Percentiles rank a stretch among this genome's conserved stretches.
These are phyloP conservation scores for Hanseniaspora lindneri DNA, from an alignment of 805 yeast species.

Conservation along the genomic window DNA sequence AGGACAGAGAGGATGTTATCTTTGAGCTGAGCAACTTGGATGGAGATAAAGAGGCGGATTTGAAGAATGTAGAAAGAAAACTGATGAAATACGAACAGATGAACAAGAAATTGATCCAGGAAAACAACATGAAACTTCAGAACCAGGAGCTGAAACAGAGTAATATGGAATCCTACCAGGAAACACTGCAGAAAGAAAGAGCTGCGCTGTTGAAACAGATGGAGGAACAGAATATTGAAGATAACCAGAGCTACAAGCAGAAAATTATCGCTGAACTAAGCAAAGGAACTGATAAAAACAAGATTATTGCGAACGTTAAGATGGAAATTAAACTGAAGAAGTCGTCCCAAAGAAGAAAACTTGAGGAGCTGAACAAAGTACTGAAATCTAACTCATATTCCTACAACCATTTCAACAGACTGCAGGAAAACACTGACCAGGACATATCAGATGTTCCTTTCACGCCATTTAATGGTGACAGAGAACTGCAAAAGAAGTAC, in stretches of 20 bases:
- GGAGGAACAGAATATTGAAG: conserved; percentile 39
- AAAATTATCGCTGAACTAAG: conserved; percentile 46
- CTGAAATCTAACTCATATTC: conserved; percentile 30
- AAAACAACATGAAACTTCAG: conserved; percentile 63
- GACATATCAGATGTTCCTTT: conserved; percentile 47
- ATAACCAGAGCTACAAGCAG: conserved; percentile 34
- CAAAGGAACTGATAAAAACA: conserved; percentile 34
- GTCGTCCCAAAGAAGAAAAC: conserved; percentile 49
- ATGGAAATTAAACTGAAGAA: conserved; percentile 45
- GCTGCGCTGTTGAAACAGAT: conserved; percentile 40
- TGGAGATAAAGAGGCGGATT: conserved; percentile 44
- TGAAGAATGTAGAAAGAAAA: conserved; percentile 54
- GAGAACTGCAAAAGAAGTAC: conserved; percentile 46
- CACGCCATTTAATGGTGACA: conserved; percentile 90
- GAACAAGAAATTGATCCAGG: conserved; percentile 62
- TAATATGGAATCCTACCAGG: conserved; percentile 43
- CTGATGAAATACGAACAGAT: conserved; percentile 57
- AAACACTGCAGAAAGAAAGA: conserved; percentile 44
- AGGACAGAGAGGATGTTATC: conserved; percentile 67
- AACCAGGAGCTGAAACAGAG: conserved; percentile 51
- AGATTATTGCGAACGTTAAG: conserved; percentile 42
- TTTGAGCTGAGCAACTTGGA: conserved; percentile 45
- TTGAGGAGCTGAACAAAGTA: conserved; percentile 32
- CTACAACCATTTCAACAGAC: conserved; percentile 23
- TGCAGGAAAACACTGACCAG: conserved; percentile 22